Conservation (phyloP, 192 early-diverging fungal species). For the Chytriomyces sp. region DNA sequence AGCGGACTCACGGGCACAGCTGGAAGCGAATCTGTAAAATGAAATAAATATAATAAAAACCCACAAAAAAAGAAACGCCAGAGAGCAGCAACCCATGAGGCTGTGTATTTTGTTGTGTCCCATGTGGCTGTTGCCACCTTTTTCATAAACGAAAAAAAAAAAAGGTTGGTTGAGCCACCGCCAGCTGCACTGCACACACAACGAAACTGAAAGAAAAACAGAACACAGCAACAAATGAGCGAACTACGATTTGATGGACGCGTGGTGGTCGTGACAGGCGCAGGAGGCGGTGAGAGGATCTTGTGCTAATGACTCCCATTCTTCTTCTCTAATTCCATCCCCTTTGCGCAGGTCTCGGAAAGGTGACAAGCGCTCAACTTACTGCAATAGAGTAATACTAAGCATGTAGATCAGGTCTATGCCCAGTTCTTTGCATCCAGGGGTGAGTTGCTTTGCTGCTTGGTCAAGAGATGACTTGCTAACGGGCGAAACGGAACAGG, state of each 20-base stretch:
- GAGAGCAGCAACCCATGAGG: too few species aligned
- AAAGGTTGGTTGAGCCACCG: neutral
- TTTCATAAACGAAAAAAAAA: neutral
- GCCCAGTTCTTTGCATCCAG: slow-evolving; percentile 88
- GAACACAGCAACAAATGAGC: neutral
- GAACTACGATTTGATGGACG: slow-evolving; percentile 53
- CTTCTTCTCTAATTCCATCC: neutral
- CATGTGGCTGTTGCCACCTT: neutral
- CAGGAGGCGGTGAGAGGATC: slow-evolving; percentile 78
- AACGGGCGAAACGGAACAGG: slow-evolving; percentile 48
- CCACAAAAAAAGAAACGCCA: too few species aligned
- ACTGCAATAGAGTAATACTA: neutral
- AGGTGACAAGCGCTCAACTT: slow-evolving; percentile 32
- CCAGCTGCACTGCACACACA: neutral
- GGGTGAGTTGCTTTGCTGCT: slow-evolving; percentile 31
- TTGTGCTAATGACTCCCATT: neutral
- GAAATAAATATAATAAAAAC: too few species aligned
- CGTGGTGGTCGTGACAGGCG: slow-evolving; percentile 94
- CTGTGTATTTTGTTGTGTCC: neutral
- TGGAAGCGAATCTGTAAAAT: too few species aligned
- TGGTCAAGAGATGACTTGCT: neutral
- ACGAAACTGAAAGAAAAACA: neutral
- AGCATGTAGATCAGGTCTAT: slow-evolving; percentile 65
- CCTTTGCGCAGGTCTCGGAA: slow-evolving; percentile 51
- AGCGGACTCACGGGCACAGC: too few species aligned